Base-by-base conservation (phyloP, 768 basidiomycete genomes). In the Russula ochroleuca region DNA sequence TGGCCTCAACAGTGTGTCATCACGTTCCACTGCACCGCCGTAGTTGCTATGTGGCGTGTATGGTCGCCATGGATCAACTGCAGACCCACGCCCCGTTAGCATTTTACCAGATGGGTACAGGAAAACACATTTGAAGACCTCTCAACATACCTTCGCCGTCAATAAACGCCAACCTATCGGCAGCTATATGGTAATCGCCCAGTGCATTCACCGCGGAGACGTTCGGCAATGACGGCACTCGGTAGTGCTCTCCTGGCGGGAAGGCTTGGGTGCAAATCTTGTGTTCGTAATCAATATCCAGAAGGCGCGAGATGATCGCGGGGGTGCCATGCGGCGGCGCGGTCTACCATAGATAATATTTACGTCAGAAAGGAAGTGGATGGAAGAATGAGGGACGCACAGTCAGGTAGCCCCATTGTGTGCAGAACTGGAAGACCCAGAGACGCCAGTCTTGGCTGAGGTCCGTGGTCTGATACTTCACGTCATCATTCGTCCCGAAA, bases 321-420 rank as follows among this genome's bases (percentile, higher is more conserved):
- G 93, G 90, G 15, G 81, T 73, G 7, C 80, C 78, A 43, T 79
- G 81, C 1, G 88, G 88, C 3, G 91, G 91, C 1, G 90, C 82
- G 14, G 87, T 86, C 89, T 92, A 59, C 1, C 21, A 19, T 21
- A 2, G 41, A 47, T 31, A 31, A 11, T 1, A 45, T 13, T 45
- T 25, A 57, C 38, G 15, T 28, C 15, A 38, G 19, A 14, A 35
- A 10, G 15, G 9, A n/a, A 5, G n/a, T 2, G 28, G 28, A 28
- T 28, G 28, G 5, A 28, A 2, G 33, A 10, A 47, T 28, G 21
- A 49, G n/a, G 28, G 55, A 62, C 83, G 38, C 69, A 90, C 92
- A 37, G 80, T 85, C 73, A 96, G 94, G 74, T 92, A 99, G 2
- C 94, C 96, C 96, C 96, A 98, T 70, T 96, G 84, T 0, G 92